Base-by-base conservation (phyloP, 768 basidiomycete species). In the Rhizopogon salebrosus region DNA sequence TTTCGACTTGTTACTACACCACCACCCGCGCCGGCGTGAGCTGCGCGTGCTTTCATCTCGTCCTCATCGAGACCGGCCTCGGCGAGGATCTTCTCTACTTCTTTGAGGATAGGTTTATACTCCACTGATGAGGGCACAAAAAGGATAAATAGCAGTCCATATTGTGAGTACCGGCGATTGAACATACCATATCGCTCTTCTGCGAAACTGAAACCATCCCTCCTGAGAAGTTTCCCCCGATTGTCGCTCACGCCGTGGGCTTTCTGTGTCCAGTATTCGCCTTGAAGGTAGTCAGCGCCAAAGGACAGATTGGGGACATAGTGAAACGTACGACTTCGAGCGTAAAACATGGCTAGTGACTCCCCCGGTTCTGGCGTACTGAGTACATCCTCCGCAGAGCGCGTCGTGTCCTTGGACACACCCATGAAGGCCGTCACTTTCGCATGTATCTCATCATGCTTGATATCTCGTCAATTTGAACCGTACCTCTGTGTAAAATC, bases 11-110 rank as follows among this genome's bases (percentile, higher is more conserved):
- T 16, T 20, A 16, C 14, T 5, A 34, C 16, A 10, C 45, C 31
- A 16, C 45, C 45, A 22, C 45, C 13, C 16, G 20, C 45, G 20
- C 31, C 31, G 34, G 22, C 3, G 60, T 80, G 75, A 6, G 73
- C 77, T 26, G 60, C 60, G 13, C 71, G 70, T 4, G 66, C 68
- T 59, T 75, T 75, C 79, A 91, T 88, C 60, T 92, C 89, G 20
- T 89, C 86, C 55, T 89, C 87, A 53, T 94, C 89, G 48, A 94
- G 66, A 0, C 91, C 92, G 0, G 93, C 92, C 59, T 91, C 90
- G 9, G 79, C 80, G 48, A 92, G 67, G 39, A 94, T 93, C 58
- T 79, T 85, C 63, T 92, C 90, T 2, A 93, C 86, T 63, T 94
- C 89, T 56, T 84, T 73, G 16, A 95, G 66, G 6, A 90, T 77